These are phyloP conservation scores for Hygrocybe coccinea DNA, from an alignment of 768 basidiomycete genomes.

Conservation along the genomic window DNA sequence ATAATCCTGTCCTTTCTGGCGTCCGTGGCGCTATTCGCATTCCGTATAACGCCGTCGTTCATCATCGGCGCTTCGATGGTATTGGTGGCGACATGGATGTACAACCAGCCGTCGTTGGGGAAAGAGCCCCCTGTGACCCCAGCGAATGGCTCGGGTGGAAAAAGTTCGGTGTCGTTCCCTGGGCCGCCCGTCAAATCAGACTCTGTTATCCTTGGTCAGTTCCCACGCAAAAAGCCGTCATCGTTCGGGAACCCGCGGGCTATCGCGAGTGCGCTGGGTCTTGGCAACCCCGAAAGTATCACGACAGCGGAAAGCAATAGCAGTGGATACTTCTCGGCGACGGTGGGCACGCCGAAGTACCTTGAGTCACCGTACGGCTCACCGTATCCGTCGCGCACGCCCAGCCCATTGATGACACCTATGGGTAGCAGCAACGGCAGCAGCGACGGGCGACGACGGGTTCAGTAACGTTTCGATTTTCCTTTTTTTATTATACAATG, in stretches of 20 bases:
- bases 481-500: no score
- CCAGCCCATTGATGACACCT: slow-evolving; percentile 7
- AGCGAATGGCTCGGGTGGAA: no score
- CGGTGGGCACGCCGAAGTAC: slow-evolving; percentile 34
- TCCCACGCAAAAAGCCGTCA: slow-evolving; percentile 42
- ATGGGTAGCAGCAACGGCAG: no score
- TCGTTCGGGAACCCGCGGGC: slow-evolving; percentile 48
- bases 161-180: slow-evolving; percentile 26
- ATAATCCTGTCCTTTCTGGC: slow-evolving; percentile 95
- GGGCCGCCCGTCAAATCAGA: slow-evolving; percentile 44
- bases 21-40: slow-evolving; percentile 86
- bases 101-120: slow-evolving; percentile 60
- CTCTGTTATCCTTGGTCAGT: slow-evolving; percentile 59
- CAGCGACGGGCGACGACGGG: background rate
- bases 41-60: slow-evolving; percentile 82
- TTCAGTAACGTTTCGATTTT: background rate
- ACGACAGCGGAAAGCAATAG: slow-evolving; percentile 4
- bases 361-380: slow-evolving; percentile 40
- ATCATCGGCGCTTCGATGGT: slow-evolving; percentile 83
- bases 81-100: slow-evolving; percentile 87
- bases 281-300: slow-evolving; percentile 23
- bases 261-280: slow-evolving; percentile 47
- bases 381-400: slow-evolving; percentile 35
- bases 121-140: no score
- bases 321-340: slow-evolving; percentile 21